phyloP scores from a whole-genome alignment of 2,329 filamentous ascomycete species.

The Aureobasidium leucospermi region DNA sequence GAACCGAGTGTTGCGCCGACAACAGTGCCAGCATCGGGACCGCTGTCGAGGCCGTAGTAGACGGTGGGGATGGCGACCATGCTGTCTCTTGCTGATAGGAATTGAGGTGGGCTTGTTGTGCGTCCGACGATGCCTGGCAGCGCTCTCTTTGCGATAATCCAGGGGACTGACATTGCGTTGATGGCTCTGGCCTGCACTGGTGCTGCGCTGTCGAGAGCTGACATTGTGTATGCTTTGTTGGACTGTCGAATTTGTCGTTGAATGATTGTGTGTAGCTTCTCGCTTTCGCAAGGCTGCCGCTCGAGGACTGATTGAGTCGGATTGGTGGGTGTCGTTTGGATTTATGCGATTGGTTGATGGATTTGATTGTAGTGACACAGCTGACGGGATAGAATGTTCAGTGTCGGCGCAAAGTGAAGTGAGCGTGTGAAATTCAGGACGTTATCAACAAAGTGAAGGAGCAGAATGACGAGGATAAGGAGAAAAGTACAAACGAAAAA shows the following conservation, averaged over 20 bases:
- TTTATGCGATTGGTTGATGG: neutral
- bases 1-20: constrained; percentile 53
- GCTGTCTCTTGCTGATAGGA: constrained; percentile 15
- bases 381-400: neutral
- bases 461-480: neutral
- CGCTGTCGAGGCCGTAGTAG: constrained; percentile 48
- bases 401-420: neutral
- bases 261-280: neutral
- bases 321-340: neutral
- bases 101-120: neutral
- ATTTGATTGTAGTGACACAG: neutral
- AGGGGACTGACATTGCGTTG: constrained; percentile 3
- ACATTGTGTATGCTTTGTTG: neutral
- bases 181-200: neutral
- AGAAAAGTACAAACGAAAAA: constrained; percentile 4
- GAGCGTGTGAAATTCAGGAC: neutral
- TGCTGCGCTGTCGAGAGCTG: neutral
- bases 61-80: constrained; percentile 51
- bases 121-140: constrained; percentile 8
- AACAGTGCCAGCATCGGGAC: constrained; percentile 50
- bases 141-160: neutral
- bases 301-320: neutral
- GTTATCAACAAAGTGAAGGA: constrained; percentile 4
- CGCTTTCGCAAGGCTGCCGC: neutral
- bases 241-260: neutral